phyloP scores from a whole-genome alignment of 2,329 filamentous ascomycete genomes.

The Aphanoascus verrucosus region DNA sequence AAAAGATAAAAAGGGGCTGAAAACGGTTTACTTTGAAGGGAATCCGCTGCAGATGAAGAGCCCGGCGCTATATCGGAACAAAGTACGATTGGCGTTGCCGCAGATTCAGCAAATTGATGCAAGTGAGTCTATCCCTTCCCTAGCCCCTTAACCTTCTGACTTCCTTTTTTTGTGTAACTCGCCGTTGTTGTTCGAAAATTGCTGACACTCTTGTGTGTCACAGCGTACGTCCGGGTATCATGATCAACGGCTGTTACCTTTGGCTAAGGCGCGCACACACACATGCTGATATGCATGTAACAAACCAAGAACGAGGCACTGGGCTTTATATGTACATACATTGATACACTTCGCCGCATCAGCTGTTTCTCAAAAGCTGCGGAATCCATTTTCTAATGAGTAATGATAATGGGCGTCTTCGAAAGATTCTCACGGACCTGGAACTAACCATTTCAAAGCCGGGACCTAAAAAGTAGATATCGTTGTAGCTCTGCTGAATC shows the following conservation, averaged over 20 bases:
- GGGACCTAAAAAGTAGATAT: no score
- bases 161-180: neutral
- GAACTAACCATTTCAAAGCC: no score
- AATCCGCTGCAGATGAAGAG: conserved; percentile 73
- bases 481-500: no score
- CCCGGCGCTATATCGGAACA: conserved; percentile 86
- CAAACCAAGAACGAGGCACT: neutral
- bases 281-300: neutral
- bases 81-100: conserved; percentile 76
- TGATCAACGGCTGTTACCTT: neutral
- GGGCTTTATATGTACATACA: no score
- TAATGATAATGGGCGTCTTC: no score
- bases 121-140: conserved; percentile 52
- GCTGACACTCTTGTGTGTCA: neutral
- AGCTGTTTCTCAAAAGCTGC: no score
- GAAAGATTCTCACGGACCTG: no score
- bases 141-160: neutral
- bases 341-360: no score
- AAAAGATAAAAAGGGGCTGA: conserved; percentile 64
- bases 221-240: conserved; percentile 8
- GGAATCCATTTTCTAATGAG: no score
- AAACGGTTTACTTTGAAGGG: conserved; percentile 93
- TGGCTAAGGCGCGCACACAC: neutral
- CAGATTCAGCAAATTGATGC: conserved; percentile 92
- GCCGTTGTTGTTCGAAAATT: neutral